Evolutionary conservation across 148 eudicot species (phyloP), one percentile per base, ranked within the genome.

Genomic region (Diospyros lotus): DNA sequence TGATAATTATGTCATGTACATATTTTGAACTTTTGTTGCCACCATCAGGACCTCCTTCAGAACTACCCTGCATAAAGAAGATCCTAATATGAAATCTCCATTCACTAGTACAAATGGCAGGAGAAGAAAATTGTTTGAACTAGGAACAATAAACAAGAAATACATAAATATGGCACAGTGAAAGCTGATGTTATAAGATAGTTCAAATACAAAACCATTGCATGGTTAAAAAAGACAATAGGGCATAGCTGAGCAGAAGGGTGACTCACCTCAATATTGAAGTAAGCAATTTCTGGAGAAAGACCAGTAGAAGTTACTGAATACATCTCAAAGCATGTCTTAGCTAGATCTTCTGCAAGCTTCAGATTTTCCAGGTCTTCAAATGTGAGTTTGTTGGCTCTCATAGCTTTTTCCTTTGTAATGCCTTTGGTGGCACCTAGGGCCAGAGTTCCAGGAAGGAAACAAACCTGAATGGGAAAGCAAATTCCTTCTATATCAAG

Each of bases 341-440:
- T 88, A 43, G 88, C 84, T 68, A 93, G 85, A 68, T 91, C 91
- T 82, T 93, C 98, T 55, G 98, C 98, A 64, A 93, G 96, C 84
- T 85, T 86, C 81, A 93, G 69, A 78, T 91, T 89, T 80, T 93
- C 96, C 44, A 90, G 66, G 76, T 93, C 92, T 61, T 93, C 93
- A 78, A 79, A 83, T 59, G 83, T 86, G 48, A 93, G 82, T 68
- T 82, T 67, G 75, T 89, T 89, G 42, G 85, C 84, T 73, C 77
- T 82, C 91, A 89, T 84, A 18, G 96, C 96, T 77, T 81, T 84
- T 73, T 83, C 87, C 82, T 87, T 91, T 60, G 91, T 82, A 41
- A 85, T 79, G 75, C 98, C 98, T 80, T 88, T 89, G 60, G 98
- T 93, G 76, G 94, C 98, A 78, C 98, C 98, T 40, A 93, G 90